Evolutionary conservation across 2,329 filamentous ascomycete genomes (phyloP).

Genomic region (Zarea fungicola): DNA sequence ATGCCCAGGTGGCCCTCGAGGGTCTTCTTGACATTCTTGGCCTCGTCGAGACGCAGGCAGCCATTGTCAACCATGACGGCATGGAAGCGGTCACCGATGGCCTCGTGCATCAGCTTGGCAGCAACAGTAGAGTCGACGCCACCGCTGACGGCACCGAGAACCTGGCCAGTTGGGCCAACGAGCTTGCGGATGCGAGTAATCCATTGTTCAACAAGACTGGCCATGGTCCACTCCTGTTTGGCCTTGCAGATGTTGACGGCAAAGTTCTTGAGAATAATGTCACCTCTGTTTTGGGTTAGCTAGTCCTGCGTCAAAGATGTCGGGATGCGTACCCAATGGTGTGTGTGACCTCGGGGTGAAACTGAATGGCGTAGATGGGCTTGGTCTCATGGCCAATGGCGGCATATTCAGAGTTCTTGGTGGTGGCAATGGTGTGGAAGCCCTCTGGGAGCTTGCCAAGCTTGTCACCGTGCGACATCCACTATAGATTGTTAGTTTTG

Average conservation of each 20-base stretch:
- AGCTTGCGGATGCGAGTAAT: slow-evolving; percentile 73
- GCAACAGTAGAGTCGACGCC: slow-evolving; percentile 89
- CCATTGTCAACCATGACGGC: slow-evolving; percentile 81
- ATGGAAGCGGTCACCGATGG: slow-evolving; percentile 79
- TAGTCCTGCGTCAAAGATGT: slow-evolving; percentile 27
- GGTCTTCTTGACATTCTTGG: slow-evolving; percentile 72
- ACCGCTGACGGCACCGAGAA: slow-evolving; percentile 52
- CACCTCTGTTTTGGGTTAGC: slow-evolving; percentile 63
- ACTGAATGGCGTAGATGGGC: slow-evolving; percentile 69
- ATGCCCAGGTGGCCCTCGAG: slow-evolving; percentile 77
- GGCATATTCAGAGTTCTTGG: slow-evolving; percentile 71
- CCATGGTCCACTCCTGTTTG: slow-evolving; percentile 77
- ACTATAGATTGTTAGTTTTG: neutral
- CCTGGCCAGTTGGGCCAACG: slow-evolving; percentile 77
- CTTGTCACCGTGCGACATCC: slow-evolving; percentile 53
- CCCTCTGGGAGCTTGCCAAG: slow-evolving; percentile 65
- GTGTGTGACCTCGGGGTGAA: slow-evolving; percentile 72
- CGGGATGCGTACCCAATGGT: slow-evolving; percentile 7
- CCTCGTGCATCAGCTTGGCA: slow-evolving; percentile 78
- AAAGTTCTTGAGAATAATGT: slow-evolving; percentile 72
- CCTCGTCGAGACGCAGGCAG: slow-evolving; percentile 77
- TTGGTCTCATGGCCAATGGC: slow-evolving; percentile 68
- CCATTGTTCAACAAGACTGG: slow-evolving; percentile 74
- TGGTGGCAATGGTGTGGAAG: slow-evolving; percentile 70
- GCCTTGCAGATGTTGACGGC: slow-evolving; percentile 76